Conservation (phyloP, 495 filamentous ascomycete species). For the Podospora australis region DNA sequence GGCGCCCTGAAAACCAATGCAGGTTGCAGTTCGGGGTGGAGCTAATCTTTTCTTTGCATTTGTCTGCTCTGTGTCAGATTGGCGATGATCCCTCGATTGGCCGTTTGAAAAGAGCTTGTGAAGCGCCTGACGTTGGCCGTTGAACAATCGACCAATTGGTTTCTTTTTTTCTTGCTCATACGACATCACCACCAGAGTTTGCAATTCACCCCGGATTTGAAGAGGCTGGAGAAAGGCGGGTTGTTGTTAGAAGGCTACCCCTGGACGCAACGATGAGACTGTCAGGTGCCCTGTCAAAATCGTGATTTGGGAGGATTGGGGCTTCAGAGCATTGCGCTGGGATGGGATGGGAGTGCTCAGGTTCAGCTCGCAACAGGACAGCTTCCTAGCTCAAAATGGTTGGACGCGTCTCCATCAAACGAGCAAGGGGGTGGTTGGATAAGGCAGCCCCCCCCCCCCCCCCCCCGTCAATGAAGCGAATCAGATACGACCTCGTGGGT, state of each 20-base stretch:
- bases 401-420: conserved; percentile 18
- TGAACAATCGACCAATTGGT: too few relatives aligned
- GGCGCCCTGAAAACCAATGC: conserved; percentile 1
- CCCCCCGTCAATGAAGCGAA: conserved; percentile 11
- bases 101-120: too few relatives aligned
- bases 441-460: too few relatives aligned
- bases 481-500: conserved; percentile 13
- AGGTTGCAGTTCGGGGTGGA: background rate
- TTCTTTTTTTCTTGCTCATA: too few relatives aligned
- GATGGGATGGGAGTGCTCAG: too few relatives aligned
- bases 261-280: too few relatives aligned
- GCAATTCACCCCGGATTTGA: background rate
- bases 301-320: background rate
- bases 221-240: conserved; percentile 7
- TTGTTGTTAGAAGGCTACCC: too few relatives aligned
- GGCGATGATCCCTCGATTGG: background rate
- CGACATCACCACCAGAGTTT: too few relatives aligned
- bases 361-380: conserved; percentile 26
- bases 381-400: conserved; percentile 23
- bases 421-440: conserved; percentile 16
- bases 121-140: too few relatives aligned
- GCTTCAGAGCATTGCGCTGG: conserved; percentile 2
- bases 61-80: conserved; percentile 4
- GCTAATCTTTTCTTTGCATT: background rate
- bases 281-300: background rate